phyloP scores from a whole-genome alignment of 1,284 basidiomycete genomes.

The Sanghuangporus weigelae region DNA sequence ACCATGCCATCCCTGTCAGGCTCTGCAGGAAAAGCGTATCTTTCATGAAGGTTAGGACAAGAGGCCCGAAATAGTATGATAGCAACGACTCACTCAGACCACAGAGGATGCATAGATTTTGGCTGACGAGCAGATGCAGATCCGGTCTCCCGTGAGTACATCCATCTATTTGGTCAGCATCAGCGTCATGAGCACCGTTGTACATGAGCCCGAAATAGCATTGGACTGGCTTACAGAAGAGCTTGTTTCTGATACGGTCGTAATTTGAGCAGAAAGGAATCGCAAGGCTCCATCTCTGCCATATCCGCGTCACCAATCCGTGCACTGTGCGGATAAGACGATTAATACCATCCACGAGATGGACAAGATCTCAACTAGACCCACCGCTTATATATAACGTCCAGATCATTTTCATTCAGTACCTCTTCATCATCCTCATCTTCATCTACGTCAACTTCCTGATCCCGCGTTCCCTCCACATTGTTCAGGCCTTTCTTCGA shows the following conservation, averaged over 20 bases:
- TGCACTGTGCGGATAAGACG: constrained; percentile 48
- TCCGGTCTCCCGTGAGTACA: constrained; percentile 83
- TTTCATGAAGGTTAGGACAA: constrained; percentile 24
- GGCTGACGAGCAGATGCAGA: constrained; percentile 65
- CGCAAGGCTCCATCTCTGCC: constrained; percentile 77
- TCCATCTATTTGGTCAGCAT: constrained; percentile 60
- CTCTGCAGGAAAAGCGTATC: constrained; percentile 64
- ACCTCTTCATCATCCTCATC: constrained; percentile 74
- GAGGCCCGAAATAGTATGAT: constrained; percentile 4
- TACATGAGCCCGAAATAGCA: not conserved
- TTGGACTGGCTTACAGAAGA: constrained; percentile 44
- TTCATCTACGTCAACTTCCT: constrained; percentile 64
- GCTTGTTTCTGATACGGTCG: constrained; percentile 95
- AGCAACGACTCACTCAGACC: constrained; percentile 74
- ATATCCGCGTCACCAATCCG: constrained; percentile 76
- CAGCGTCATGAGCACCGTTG: not conserved
- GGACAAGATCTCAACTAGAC: not conserved
- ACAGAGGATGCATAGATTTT: constrained; percentile 85
- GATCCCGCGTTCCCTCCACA: constrained; percentile 17
- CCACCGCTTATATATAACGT: constrained; percentile 79
- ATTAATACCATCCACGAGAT: not conserved
- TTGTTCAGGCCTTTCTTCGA: constrained; percentile 22
- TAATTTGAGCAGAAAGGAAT: constrained; percentile 75
- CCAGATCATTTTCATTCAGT: constrained; percentile 71
- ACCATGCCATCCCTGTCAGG: constrained; percentile 45